Evolutionary conservation across 768 basidiomycete genomes (phyloP).

Genomic region (Podaxis sp.): DNA sequence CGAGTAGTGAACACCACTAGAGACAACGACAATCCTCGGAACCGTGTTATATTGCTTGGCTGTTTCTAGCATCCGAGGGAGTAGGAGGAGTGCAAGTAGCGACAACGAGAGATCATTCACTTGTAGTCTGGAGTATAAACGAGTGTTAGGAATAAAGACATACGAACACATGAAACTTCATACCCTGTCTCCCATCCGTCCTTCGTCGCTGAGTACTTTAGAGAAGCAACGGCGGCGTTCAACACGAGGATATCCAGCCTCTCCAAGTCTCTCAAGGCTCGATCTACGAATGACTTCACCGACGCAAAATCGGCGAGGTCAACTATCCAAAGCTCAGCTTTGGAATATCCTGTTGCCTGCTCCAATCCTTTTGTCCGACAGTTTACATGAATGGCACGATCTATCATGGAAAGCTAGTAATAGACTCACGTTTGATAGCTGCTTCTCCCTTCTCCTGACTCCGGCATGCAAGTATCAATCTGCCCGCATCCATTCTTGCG

Average conservation of each 20-base stretch:
- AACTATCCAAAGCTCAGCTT: constrained; percentile 36
- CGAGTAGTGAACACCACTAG: constrained; percentile 40
- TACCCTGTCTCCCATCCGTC: too few relatives aligned
- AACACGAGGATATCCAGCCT: constrained; percentile 44
- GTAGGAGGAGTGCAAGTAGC: constrained; percentile 36
- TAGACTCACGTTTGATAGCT: constrained; percentile 33
- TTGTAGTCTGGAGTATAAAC: constrained; percentile 34
- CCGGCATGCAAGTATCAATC: constrained; percentile 38
- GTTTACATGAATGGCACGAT: background rate
- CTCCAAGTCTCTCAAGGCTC: constrained; percentile 30
- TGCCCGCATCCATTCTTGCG: constrained; percentile 39
- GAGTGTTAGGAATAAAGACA: too few relatives aligned
- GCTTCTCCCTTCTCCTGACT: constrained; percentile 31
- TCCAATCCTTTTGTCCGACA: constrained; percentile 20
- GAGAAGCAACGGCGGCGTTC: constrained; percentile 35
- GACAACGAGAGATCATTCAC: constrained; percentile 41
- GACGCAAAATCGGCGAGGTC: constrained; percentile 40
- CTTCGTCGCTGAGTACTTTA: too few relatives aligned
- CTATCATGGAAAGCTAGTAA: too few relatives aligned
- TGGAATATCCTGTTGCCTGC: constrained; percentile 30
- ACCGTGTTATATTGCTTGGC: constrained; percentile 24
- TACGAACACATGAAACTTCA: too few relatives aligned
- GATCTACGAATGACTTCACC: constrained; percentile 34
- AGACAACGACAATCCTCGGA: constrained; percentile 36
- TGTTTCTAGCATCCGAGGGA: constrained; percentile 39